Evolutionary conservation across 2,329 filamentous ascomycete species (phyloP), one percentile per base, ranked within the genome.

Genomic region (Epichloe sibirici): DNA sequence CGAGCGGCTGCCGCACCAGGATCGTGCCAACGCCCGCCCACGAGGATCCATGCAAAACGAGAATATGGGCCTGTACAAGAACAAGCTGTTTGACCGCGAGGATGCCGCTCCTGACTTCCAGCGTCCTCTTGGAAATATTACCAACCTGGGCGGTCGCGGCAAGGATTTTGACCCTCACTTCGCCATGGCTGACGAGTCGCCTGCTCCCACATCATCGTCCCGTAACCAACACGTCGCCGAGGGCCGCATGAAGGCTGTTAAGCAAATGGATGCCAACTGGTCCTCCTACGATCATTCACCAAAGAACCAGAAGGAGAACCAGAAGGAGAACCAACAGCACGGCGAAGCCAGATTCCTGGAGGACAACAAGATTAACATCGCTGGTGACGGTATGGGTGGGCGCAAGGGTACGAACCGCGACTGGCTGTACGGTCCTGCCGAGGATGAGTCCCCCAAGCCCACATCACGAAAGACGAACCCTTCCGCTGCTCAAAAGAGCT

Each of bases 161-260:
- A 88, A 90, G 68, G 81, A 88, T 65, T 90, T 94, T 60, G 82
- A 83, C 48, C 69, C 82, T 21, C 88, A 95, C 61, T 95, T 90
- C 73, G 75, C 75, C 49, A 83, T 94, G 72, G 75, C 76, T 6
- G 89, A 95, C 64, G 74, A 81, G 42, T 81, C 81, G 55, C 80
- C 82, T 37, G 71, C 70, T 9, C 66, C 73, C 15, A 46, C 17
- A 51, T 59, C 42, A n/a, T 34, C 68, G 38, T 68, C 66, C 62
- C 61, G 64, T 53, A 63, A 71, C 62, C 66, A 73, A 62, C 71
- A 70, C 21, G 63, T 82, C 21, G 66, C 76, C 49, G 76, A 81
- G 51, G 79, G 82, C 57, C 80, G 79, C 57, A 75, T 79, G 66
- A 88, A 88, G 70, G 83, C 77, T 3, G 78, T 87, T 51, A 83